Base-by-base conservation (phyloP, 2,329 filamentous ascomycete species). In the Ascochyta rabiei region DNA sequence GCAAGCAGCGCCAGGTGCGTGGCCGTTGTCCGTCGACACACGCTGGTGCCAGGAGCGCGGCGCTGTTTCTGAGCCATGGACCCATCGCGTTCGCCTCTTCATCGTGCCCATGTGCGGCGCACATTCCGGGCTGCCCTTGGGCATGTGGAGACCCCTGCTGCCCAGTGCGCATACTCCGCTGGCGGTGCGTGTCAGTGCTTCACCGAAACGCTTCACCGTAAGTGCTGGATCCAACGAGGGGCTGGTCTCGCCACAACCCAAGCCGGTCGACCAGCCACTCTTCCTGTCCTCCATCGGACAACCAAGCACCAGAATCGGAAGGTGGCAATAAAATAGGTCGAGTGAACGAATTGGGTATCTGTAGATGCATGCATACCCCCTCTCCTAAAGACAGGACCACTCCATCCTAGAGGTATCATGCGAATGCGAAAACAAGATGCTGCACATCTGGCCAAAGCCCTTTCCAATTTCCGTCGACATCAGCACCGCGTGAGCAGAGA, bases 371-470 rank as follows among this genome's bases (percentile, higher is more conserved):
- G 44, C 49, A 46, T 44, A 43, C 18, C 50, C 41, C 44, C 38
- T 40, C 44, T 37, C 40, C 45, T 45, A 23, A 26, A 26, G 21
- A 6, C 35, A 31, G 21, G 3, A n/a, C 26, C 51, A 44, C 46
- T 45, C 48, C 49, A 57, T 48, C 49, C 49, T 57, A 54, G 35
- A 58, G 54, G 54, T 58, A 60, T 60, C 60, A 58, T 55, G 52
- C 54, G 37, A 46, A 49, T 55, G 52, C 54, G 37, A 46, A 52
- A 53, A 39, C 19, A 26, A 53, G 34, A 52, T 30, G 46, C 47
- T 39, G 40, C 46, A 37, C 53, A 48, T 28, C 13, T n/a, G 35
- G 51, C 50, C 44, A 35, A 57, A 49, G 56, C 55, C 49, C 31
- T 18, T 44, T 42, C 38, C 57, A 61, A 42, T 48, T 47, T 51